Percentiles rank a stretch among this genome's conserved stretches.
Evolutionary conservation across 2,329 filamentous ascomycete genomes (phyloP).

Genomic region (Penicillium sp.): DNA sequence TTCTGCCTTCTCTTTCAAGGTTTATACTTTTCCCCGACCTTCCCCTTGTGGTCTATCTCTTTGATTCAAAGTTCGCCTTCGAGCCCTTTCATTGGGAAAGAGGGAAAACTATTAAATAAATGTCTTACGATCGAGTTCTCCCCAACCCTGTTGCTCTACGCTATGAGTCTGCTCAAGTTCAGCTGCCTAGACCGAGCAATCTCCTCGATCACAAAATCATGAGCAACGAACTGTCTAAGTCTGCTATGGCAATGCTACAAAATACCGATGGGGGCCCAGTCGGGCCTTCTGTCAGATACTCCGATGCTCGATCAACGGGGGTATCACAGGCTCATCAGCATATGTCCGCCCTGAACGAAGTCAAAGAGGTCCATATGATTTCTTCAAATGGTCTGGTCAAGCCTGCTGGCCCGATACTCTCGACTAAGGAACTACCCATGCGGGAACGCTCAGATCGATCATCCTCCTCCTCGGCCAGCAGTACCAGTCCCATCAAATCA

Average conservation of each 20-base stretch:
- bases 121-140: conserved; percentile 52
- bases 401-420: conserved; percentile 14
- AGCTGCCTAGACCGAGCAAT: conserved; percentile 35
- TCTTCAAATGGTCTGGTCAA: conserved; percentile 18
- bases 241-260: conserved; percentile 14
- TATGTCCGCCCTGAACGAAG: conserved; percentile 27
- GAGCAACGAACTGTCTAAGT: conserved; percentile 33
- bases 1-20: conserved; percentile 20
- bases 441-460: conserved; percentile 33
- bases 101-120: conserved; percentile 32
- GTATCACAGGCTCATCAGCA: conserved; percentile 28
- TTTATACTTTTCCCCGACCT: conserved; percentile 9
- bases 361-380: conserved; percentile 16
- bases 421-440: conserved; percentile 24
- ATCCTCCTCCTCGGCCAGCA: conserved; percentile 30
- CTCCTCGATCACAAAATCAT: conserved; percentile 46
- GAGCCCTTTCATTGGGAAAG: conserved; percentile 11
- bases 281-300: conserved; percentile 22
- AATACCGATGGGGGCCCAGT: conserved; percentile 12
- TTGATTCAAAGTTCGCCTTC: conserved; percentile 11
- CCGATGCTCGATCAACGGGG: conserved; percentile 16
- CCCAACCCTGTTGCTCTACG: conserved; percentile 45
- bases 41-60: not conserved
- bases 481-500: conserved; percentile 35
- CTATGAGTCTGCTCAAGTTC: conserved; percentile 39